Conservation (phyloP, 495 filamentous ascomycete genomes). For the Aspergillus steynii region DNA sequence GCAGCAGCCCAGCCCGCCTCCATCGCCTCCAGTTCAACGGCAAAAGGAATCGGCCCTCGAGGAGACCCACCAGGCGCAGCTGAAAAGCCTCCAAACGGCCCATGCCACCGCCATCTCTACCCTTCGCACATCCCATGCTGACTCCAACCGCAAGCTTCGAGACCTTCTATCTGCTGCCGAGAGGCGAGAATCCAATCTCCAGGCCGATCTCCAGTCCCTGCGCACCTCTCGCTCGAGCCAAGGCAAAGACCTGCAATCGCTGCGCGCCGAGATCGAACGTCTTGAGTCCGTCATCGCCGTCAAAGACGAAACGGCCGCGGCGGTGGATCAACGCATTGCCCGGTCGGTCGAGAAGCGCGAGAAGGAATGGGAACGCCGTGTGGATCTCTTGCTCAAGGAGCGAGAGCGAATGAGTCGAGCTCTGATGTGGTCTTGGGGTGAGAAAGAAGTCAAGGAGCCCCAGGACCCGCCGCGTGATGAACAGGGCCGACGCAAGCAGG, state of each 20-base stretch:
- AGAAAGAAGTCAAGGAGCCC: conserved; percentile 45
- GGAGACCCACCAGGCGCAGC: conserved; percentile 39
- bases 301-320: conserved; percentile 44
- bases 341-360: conserved; percentile 49
- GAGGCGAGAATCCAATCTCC: conserved; percentile 44
- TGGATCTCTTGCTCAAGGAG: conserved; percentile 57
- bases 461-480: conserved; percentile 31
- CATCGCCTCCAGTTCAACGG: conserved; percentile 24
- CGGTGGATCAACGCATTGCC: conserved; percentile 43
- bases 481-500: conserved; percentile 36
- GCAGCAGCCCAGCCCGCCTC: conserved; percentile 34
- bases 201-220: conserved; percentile 36
- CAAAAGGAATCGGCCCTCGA: conserved; percentile 26
- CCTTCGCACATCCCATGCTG: conserved; percentile 44
- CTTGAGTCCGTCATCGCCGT: conserved; percentile 38
- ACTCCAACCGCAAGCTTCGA: conserved; percentile 43
- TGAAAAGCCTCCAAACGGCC: conserved; percentile 39
- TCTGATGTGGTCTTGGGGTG: conserved; percentile 50
- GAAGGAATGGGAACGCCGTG: conserved; percentile 51
- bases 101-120: conserved; percentile 41
- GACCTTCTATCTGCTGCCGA: conserved; percentile 41
- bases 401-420: conserved; percentile 54
- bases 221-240: conserved; percentile 23
- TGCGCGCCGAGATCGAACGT: conserved; percentile 34
- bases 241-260: conserved; percentile 28